phyloP scores from a whole-genome alignment of 352 stramenopile genomes.

The Pilasporangium apinafurcum region DNA sequence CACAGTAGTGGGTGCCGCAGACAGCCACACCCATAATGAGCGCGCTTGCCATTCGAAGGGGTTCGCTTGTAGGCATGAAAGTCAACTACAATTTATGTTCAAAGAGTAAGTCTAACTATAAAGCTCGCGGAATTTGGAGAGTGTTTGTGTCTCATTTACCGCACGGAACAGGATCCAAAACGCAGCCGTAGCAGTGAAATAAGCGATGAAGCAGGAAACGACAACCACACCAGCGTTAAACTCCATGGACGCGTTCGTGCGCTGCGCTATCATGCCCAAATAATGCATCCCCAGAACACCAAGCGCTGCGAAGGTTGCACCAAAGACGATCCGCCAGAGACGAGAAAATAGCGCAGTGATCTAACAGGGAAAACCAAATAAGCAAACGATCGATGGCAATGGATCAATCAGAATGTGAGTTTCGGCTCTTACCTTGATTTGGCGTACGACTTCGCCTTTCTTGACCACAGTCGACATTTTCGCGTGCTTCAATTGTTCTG shows the following conservation, averaged over 20 bases:
- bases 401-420: no score
- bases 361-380: conserved; percentile 9
- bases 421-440: conserved; percentile 11
- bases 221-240: conserved; percentile 34
- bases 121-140: not conserved
- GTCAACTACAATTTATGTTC: no score
- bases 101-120: not conserved
- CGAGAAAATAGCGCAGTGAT: conserved; percentile 56
- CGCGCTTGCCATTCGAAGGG: conserved; percentile 38
- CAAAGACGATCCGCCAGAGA: conserved; percentile 38
- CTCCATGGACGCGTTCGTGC: conserved; percentile 26
- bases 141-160: conserved; percentile 10
- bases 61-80: conserved; percentile 51
- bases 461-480: conserved; percentile 11
- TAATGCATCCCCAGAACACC: conserved; percentile 74
- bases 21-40: conserved; percentile 64
- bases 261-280: conserved; percentile 65
- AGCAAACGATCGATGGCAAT: no score
- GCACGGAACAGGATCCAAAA: conserved; percentile 71
- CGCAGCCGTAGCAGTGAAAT: conserved; percentile 43
- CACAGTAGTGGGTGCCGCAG: conserved; percentile 52
- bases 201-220: conserved; percentile 44
- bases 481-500: conserved; percentile 4
- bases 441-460: conserved; percentile 2
- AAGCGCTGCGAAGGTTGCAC: conserved; percentile 40